Conservation (phyloP, 1,139 yeast species). For the Kodamaea suecica region DNA sequence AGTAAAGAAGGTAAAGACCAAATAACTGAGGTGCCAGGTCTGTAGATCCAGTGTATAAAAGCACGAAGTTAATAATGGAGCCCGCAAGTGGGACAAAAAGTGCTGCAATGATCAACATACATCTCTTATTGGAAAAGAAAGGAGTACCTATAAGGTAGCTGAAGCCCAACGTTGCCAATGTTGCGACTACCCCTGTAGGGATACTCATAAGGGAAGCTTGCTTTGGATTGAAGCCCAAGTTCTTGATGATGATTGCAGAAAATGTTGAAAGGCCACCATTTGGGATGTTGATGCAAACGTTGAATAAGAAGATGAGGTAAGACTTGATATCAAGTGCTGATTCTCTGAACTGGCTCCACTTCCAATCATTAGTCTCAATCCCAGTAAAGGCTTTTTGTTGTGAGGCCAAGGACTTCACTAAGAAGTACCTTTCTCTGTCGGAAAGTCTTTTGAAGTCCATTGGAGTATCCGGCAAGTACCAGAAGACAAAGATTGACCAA, state of each 20-base stretch:
- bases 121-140: conserved; percentile 15
- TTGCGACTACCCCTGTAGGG: conserved; percentile 25
- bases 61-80: conserved; percentile 17
- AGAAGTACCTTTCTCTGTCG: conserved; percentile 24
- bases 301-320: conserved; percentile 27
- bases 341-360: conserved; percentile 24
- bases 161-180: conserved; percentile 18
- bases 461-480: conserved; percentile 41
- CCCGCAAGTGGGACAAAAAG: conserved; percentile 21
- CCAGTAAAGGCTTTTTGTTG: conserved; percentile 15
- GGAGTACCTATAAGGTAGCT: conserved; percentile 17
- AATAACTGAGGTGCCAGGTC: conserved; percentile 30
- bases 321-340: conserved; percentile 24
- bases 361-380: conserved; percentile 21
- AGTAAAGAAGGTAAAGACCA: conserved; percentile 23
- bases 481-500: conserved; percentile 22
- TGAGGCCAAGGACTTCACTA: conserved; percentile 27
- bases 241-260: conserved; percentile 19
- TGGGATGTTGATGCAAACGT: conserved; percentile 34
- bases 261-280: conserved; percentile 42
- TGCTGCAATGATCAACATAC: conserved; percentile 15
- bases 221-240: conserved; percentile 20
- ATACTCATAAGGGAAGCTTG: conserved; percentile 23
- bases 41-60: conserved; percentile 8
- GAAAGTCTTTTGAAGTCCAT: conserved; percentile 34